Conservation (phyloP, 2,329 filamentous ascomycete genomes). For the Amesomyces nigricolor region DNA sequence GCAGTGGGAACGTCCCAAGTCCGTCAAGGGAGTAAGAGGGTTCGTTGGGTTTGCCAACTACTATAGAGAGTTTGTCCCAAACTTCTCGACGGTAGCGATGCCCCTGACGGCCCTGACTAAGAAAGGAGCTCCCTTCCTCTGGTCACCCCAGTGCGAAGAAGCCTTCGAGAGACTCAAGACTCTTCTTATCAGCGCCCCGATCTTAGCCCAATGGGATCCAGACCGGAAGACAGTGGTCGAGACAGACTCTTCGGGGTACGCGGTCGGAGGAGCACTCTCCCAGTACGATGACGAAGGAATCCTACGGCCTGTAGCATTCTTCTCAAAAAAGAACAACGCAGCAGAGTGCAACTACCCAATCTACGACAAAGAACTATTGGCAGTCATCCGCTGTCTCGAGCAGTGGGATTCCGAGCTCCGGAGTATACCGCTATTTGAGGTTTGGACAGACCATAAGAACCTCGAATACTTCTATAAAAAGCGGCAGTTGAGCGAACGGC, state of each 20-base stretch:
- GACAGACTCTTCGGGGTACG: slow-evolving; percentile 1
- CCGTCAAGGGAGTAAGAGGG: too few relatives aligned
- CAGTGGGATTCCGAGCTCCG: too few relatives aligned
- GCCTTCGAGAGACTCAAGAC: slow-evolving; percentile 5
- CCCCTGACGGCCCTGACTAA: slow-evolving; percentile 3
- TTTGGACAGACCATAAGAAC: too few relatives aligned
- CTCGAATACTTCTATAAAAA: too few relatives aligned
- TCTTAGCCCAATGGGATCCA: slow-evolving; percentile 3
- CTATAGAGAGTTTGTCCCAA: too few relatives aligned
- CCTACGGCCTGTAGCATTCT: neutral
- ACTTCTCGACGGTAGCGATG: slow-evolving; percentile 2
- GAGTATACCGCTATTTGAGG: too few relatives aligned
- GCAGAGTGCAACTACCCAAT: neutral
- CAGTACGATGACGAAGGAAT: neutral
- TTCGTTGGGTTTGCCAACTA: too few relatives aligned
- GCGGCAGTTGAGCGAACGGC: too few relatives aligned
- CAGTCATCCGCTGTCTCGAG: slow-evolving; percentile 13
- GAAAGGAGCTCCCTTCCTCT: slow-evolving; percentile 1
- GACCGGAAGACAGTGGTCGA: neutral
- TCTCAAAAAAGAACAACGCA: neutral
- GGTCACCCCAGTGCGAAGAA: slow-evolving; percentile 1
- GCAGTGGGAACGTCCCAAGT: too few relatives aligned
- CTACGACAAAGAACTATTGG: neutral
- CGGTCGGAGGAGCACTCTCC: too few relatives aligned
- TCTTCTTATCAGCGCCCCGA: neutral